phyloP scores from a whole-genome alignment of 192 early-diverging fungal species.

The Chytriomyces sp. region DNA sequence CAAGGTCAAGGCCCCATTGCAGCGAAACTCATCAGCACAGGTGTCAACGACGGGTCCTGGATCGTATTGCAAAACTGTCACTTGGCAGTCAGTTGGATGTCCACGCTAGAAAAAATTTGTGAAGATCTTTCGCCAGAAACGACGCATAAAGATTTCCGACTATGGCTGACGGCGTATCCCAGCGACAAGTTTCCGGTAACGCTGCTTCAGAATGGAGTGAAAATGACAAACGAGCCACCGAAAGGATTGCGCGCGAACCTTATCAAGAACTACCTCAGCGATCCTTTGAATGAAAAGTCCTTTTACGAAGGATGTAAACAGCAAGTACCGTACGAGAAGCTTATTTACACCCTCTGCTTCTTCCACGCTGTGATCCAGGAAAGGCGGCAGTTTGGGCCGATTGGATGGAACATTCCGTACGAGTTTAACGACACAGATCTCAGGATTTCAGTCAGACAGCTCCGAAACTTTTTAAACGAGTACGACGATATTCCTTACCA shows the following conservation, averaged over 20 bases:
- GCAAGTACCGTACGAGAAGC: constrained; percentile 56
- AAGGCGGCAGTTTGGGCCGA: constrained; percentile 62
- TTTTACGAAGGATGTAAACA: constrained; percentile 68
- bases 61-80: constrained; percentile 69
- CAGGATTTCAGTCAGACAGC: constrained; percentile 64
- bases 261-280: constrained; percentile 56
- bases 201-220: constrained; percentile 66
- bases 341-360: constrained; percentile 64
- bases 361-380: constrained; percentile 71
- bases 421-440: constrained; percentile 70
- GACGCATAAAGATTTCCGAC: constrained; percentile 59
- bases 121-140: constrained; percentile 61
- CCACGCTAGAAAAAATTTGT: constrained; percentile 64
- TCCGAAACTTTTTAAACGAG: constrained; percentile 64
- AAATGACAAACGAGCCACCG: constrained; percentile 69
- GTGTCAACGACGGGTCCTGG: constrained; percentile 60
- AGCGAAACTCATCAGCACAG: constrained; percentile 58
- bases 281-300: constrained; percentile 63
- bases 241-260: constrained; percentile 61
- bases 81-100: constrained; percentile 69
- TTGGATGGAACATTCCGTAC: constrained; percentile 72
- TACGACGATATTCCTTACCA: constrained; percentile 64
- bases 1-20: constrained; percentile 70
- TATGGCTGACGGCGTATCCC: constrained; percentile 65
- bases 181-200: constrained; percentile 66